A percentile compares a stretch with the other conserved stretches of the same genome.
Conservation (phyloP, 2,329 filamentous ascomycete species). For the Venturiaceae sp. region DNA sequence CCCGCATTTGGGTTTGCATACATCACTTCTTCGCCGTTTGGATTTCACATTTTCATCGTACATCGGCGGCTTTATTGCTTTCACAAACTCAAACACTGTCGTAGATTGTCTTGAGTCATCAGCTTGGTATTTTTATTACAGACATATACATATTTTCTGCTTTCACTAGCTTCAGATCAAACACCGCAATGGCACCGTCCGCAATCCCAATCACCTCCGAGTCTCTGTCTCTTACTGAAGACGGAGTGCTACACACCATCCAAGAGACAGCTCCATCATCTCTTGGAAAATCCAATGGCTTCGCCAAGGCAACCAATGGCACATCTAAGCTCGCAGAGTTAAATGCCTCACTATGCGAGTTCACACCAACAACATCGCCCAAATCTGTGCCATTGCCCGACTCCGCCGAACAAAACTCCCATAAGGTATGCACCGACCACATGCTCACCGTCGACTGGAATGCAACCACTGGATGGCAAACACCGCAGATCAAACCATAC, state of each 20-base stretch:
- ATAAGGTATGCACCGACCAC: constrained; percentile 63
- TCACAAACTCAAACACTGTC: not conserved
- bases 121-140: too few species aligned
- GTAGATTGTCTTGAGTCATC: not conserved
- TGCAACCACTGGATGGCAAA: constrained; percentile 55
- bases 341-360: constrained; percentile 33
- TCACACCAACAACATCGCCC: constrained; percentile 29
- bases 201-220: constrained; percentile 12
- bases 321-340: constrained; percentile 23
- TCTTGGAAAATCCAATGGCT: constrained; percentile 12
- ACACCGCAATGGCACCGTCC: constrained; percentile 14
- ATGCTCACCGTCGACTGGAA: constrained; percentile 73
- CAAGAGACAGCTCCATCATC: constrained; percentile 20
- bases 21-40: too few species aligned
- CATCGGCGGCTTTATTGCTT: not conserved
- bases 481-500: constrained; percentile 66
- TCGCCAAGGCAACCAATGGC: constrained; percentile 1
- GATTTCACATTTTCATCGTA: not conserved
- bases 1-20: not conserved
- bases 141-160: not conserved
- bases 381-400: constrained; percentile 31
- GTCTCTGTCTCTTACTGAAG: constrained; percentile 16
- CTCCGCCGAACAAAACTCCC: constrained; percentile 27
- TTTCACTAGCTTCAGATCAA: not conserved
- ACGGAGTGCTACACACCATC: constrained; percentile 22